Percentiles rank a stretch among this genome's conserved stretches.
These are phyloP conservation scores for Westerdykella sp. DNA, from an alignment of 2,329 filamentous ascomycete genomes.

Conservation along the genomic window DNA sequence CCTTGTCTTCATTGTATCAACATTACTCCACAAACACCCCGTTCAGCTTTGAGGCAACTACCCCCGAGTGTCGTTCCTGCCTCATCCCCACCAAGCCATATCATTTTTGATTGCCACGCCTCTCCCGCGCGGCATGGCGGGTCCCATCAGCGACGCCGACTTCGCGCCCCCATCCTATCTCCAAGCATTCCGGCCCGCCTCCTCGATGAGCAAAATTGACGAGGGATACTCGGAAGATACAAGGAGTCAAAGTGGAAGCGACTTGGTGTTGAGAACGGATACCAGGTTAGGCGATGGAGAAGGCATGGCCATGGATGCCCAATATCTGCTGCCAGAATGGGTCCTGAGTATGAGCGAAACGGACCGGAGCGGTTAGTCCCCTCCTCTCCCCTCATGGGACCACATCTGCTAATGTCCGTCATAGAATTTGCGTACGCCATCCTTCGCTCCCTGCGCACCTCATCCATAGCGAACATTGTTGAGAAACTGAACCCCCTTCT, in stretches of 20 bases:
- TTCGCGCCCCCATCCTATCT: constrained; percentile 31
- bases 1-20: too few species aligned
- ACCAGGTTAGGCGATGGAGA: constrained; percentile 26
- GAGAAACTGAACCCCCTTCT: constrained; percentile 73
- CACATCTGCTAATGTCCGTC: neutral
- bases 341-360: constrained; percentile 49
- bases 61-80: too few species aligned
- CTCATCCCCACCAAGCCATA: neutral
- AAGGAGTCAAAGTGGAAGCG: constrained; percentile 43
- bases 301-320: constrained; percentile 31
- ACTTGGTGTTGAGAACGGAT: constrained; percentile 36
- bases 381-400: too few species aligned
- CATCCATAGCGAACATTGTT: constrained; percentile 72
- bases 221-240: constrained; percentile 83
- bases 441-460: constrained; percentile 71
- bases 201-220: constrained; percentile 52
- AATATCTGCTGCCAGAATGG: constrained; percentile 48
- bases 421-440: constrained; percentile 75
- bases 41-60: too few species aligned
- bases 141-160: constrained; percentile 16
- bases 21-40: too few species aligned
- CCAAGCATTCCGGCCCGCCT: constrained; percentile 31
- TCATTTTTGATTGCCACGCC: neutral
- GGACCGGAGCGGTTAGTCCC: constrained; percentile 48
- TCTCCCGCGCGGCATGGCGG: constrained; percentile 22